These are phyloP conservation scores for Paxillus ammoniavirescens DNA, from an alignment of 768 basidiomycete species.

Conservation along the genomic window DNA sequence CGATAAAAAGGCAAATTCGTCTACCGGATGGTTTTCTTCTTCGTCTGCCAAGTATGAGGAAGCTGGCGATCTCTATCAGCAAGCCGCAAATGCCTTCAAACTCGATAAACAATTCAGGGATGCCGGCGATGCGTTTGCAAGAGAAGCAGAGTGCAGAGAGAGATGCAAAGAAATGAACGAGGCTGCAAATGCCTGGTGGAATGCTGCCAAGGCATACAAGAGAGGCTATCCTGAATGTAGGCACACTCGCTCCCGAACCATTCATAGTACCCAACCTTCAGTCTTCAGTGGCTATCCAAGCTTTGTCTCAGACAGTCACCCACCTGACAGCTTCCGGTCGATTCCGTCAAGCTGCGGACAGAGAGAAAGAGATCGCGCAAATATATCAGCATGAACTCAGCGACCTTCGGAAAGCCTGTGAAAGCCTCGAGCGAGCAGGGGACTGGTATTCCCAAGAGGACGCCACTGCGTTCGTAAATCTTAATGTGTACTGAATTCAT, in stretches of 20 bases:
- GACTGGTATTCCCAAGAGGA: slow-evolving; percentile 99
- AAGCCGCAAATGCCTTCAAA: slow-evolving; percentile 92
- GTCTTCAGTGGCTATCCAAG: slow-evolving; percentile 79
- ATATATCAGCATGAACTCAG: slow-evolving; percentile 83
- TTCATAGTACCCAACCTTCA: slow-evolving; percentile 10
- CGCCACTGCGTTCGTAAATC: slow-evolving; percentile 77
- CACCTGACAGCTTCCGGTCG: slow-evolving; percentile 82
- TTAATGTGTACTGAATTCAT: background rate
- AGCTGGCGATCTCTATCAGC: slow-evolving; percentile 92
- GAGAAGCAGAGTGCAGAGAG: slow-evolving; percentile 94
- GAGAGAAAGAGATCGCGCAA: slow-evolving; percentile 96
- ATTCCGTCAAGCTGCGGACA: slow-evolving; percentile 96
- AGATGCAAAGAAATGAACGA: slow-evolving; percentile 86
- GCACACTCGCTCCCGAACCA: slow-evolving; percentile 22
- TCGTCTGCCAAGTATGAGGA: slow-evolving; percentile 86
- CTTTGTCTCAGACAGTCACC: slow-evolving; percentile 79
- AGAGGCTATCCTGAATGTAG: slow-evolving; percentile 79
- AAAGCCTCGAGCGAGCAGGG: slow-evolving; percentile 87
- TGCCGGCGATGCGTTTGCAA: slow-evolving; percentile 87
- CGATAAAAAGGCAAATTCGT: slow-evolving; percentile 87
- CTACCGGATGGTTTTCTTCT: slow-evolving; percentile 86
- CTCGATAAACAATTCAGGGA: slow-evolving; percentile 90
- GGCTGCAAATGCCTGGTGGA: slow-evolving; percentile 99
- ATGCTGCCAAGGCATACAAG: slow-evolving; percentile 96
- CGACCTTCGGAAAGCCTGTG: slow-evolving; percentile 83